Evolutionary conservation across 306 rosid species (phyloP), one percentile per base, ranked within the genome.

Genomic region (Ormosia emarginata): DNA sequence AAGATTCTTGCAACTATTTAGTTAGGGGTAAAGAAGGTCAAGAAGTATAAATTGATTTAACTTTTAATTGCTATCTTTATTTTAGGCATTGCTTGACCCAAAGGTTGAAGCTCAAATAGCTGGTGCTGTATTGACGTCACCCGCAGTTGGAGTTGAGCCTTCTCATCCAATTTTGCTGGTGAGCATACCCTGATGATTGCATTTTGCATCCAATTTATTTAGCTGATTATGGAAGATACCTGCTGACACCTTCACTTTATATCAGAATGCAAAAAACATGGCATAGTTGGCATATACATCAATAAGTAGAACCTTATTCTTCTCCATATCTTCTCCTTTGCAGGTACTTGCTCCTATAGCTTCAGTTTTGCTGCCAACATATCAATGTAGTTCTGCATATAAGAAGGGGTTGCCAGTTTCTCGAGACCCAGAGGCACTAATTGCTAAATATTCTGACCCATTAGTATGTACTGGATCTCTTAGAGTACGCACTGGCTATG

Each of bases 131-230:
- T 75, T 95, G 71, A 92, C 99, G 29, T 90, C 99, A 30, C 99
- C 99, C 11, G 99, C 99, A 1, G 91, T 95, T 72, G 94, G 99
- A 79, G 94, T 95, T 77, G 91, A 90, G 85, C 79, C 98, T 79
- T 79, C 98, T 36, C 96, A 95, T 86, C 92, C 98, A 6, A 77
- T 95, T 77, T 81, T 88, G 76, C 64, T 74, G 90, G 99, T 95
- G 62, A 46, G 50, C 57, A 70, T 40, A 63, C 15, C 9, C 11
- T 36, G 4, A 14, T 58, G 6, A n/a, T n/a, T n/a, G n/a, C n/a
- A n/a, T n/a, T 6, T 32, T 49, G 29, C 77, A 15, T 62, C 50
- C 10, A 15, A 43, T 9, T 43, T 71, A 39, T 69, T 40, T 40
- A 40, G 46, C 73, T 15, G n/a, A 47, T n/a, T n/a, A n/a, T n/a